A percentile compares a stretch with the other conserved stretches of the same genome.
phyloP scores from a whole-genome alignment of 2,329 filamentous ascomycete species.

The Aspergillus brasiliensis region DNA sequence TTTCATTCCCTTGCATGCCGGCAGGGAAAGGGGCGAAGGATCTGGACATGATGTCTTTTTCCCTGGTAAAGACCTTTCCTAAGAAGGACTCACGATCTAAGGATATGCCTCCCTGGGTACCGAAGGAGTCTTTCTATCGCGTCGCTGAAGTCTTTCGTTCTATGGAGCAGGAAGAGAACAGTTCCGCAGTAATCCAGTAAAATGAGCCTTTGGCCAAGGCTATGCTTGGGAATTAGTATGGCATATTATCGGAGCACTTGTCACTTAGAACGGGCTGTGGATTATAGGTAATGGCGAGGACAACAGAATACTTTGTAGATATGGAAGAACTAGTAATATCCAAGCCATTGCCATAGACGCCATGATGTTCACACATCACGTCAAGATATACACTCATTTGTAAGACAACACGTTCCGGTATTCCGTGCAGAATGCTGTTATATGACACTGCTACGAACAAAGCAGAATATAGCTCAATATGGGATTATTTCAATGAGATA shows the following conservation, averaged over 20 bases:
- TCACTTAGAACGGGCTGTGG: background rate
- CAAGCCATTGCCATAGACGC: background rate
- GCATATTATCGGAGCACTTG: background rate
- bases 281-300: background rate
- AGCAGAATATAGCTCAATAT: slow-evolving; percentile 4
- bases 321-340: background rate
- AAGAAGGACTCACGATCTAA: slow-evolving; percentile 5
- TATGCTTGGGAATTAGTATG: background rate
- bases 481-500: slow-evolving; percentile 3
- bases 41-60: slow-evolving; percentile 20
- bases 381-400: background rate
- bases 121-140: slow-evolving; percentile 16
- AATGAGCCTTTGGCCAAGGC: background rate
- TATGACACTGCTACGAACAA: background rate
- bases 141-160: slow-evolving; percentile 7
- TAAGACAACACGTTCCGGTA: background rate
- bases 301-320: background rate
- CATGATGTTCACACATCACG: background rate
- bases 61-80: slow-evolving; percentile 16
- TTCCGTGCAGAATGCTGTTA: background rate
- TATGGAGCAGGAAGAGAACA: background rate
- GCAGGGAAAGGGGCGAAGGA: slow-evolving; percentile 9
- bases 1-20: slow-evolving; percentile 17
- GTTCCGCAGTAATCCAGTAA: background rate
- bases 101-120: slow-evolving; percentile 15